Evolutionary conservation across 768 basidiomycete species (phyloP).

Genomic region (Boletus rufocinnamomeus): DNA sequence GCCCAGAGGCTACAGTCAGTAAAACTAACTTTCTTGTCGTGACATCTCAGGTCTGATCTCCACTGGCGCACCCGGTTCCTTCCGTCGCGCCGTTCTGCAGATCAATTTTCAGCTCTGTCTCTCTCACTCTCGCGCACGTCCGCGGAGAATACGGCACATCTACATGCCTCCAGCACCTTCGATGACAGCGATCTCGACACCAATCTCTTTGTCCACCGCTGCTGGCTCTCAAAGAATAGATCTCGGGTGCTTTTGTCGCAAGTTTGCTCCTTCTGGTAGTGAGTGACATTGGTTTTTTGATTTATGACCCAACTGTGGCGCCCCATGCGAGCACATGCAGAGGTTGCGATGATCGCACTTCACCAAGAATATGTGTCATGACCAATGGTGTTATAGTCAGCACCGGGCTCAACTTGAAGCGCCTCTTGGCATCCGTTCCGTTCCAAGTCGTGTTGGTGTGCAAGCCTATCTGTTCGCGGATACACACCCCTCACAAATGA

Average conservation of each 20-base stretch:
- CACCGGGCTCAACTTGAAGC: no score
- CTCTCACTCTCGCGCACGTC: no score
- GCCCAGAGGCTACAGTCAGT: background rate
- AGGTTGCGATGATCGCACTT: slow-evolving; percentile 10
- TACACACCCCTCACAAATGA: background rate
- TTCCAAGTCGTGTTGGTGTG: background rate
- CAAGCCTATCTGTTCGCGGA: background rate
- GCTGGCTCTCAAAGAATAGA: slow-evolving; percentile 3
- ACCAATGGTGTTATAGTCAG: no score
- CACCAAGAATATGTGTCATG: no score
- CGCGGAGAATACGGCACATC: slow-evolving; percentile 3
- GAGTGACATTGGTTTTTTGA: background rate
- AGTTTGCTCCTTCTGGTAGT: slow-evolving; percentile 3
- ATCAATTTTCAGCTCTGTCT: no score
- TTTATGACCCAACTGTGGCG: background rate
- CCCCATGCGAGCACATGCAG: background rate
- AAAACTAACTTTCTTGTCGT: background rate
- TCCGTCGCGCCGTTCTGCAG: background rate
- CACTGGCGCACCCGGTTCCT: background rate
- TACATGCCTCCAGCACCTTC: background rate
- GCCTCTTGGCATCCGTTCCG: background rate
- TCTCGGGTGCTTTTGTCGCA: slow-evolving; percentile 19
- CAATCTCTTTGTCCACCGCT: background rate
- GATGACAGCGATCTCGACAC: slow-evolving; percentile 9
- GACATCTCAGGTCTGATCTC: background rate